Evolutionary conservation across 225 moss, liverwort and hornwort genomes (phyloP), one percentile per base, ranked within the genome.

Genomic region (Climacium dendroides): DNA sequence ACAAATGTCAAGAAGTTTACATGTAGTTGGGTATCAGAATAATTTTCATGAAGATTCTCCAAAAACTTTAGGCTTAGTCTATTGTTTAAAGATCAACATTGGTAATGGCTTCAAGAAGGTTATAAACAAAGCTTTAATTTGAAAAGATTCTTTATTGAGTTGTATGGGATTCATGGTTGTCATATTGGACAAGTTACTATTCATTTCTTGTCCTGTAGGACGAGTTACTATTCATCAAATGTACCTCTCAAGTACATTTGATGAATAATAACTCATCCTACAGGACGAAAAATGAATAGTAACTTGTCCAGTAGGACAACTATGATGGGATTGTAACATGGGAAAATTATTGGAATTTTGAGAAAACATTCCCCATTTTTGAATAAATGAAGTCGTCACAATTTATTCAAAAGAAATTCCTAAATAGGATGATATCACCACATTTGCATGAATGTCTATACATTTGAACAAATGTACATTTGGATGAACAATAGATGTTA

Each of bases 1-100:
- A n/a, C n/a, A n/a, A n/a, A n/a, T n/a, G n/a, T n/a, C 7, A 71
- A 26, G 2, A 43, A 28, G 3, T 45, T 72, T 14, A 16, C 2
- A 16, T 3, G 16, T 28, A 71, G 10, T 17, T 28, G 10, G 28
- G 0, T 6, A 16, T 17, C 45, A 2, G 1, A 72, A 70, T 8
- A 41, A 0, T 39, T 41, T 71, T 18, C 11, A 48, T 48, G 3
- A 73, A 11, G 30, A 48, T 30, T 48, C 1, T 48, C 0, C 18
- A 0, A 30, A 45, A 30, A 48, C 0, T 6, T 66, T 1, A 2
- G 2, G 15, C 15, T 62, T 24, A 23, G 17, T 16, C 4, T 63
- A 9, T 63, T 8, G 1, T 9, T 13, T 4, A 39, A 39, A 3
- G 14, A 14, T 69, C 37, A 24, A 8, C 2, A 41, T 1, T 19